Evolutionary conservation across 2,329 filamentous ascomycete genomes (phyloP), one percentile per base, ranked within the genome.

Genomic region (Ophiobolus disseminans): DNA sequence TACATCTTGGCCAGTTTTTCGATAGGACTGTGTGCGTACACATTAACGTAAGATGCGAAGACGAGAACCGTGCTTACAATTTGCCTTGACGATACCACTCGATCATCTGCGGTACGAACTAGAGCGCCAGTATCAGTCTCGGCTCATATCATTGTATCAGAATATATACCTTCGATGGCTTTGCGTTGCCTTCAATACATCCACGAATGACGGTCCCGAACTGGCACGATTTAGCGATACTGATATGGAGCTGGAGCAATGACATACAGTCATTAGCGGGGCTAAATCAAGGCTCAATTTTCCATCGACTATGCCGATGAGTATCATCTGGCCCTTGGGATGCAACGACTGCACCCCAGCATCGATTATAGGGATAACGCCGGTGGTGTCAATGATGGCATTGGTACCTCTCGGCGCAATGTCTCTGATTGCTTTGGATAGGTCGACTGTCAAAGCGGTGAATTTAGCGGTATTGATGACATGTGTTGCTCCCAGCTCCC

Each of bases 331-430:
- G 1, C 79, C 81, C 47, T 73, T 73, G 22, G 75, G 74, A 10
- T 76, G 65, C 4, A 78, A 73, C 25, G 73, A 73, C 2, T 76
- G 68, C 2, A 81, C 51, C 1, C 72, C 74, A 3, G 75, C 75
- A 7, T 75, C 66, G 13, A 82, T 64, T 46, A 81, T 50, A 30
- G 73, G 48, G 28, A 74, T 66, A 0, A 74, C 73, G 0, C 78
- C 81, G 1, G 78, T 82, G 0, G 80, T 82, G 44, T 83, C 81
- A 40, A 83, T 71, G 4, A 72, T 73, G 25, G 81, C 67, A 2
- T 74, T 76, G 0, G 77, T 70, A 0, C 80, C 80, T 0, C 73
- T 50, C 0, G 57, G 51, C 0, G 69, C 68, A 3, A 75, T 53
- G 5, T 69, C 68, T 14, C 63, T 57, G 14, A 79, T 65, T 3